Base-by-base conservation (phyloP, 1,284 basidiomycete species). In the Cutaneotrichosporon mucoides region DNA sequence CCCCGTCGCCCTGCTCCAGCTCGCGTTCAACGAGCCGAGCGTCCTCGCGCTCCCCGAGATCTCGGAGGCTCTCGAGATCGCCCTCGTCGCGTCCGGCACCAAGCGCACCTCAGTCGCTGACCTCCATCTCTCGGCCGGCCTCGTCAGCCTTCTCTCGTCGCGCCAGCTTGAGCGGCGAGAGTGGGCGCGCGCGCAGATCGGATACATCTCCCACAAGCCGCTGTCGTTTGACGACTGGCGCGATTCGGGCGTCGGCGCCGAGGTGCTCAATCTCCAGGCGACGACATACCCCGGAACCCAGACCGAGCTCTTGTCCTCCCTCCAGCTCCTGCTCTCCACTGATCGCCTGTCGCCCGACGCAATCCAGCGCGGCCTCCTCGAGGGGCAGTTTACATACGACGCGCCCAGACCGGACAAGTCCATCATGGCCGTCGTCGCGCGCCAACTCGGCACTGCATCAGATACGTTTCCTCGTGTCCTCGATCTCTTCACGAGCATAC, bases 401-500 rank as follows among this genome's bases (percentile, higher is more conserved):
- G 38, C 54, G n/a, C 50, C 62, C 5, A 80, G 45, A 2, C 40
- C 55, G 8, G 47, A 54, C 38, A 44, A 34, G 38, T 63, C 48
- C 4, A 13, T 81, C 82, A 8, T 66, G 76, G 12, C 66, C 66
- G 12, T 62, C 66, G 8, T 69, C 6, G 56, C 59, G 4, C 50
- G 59, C 4, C 54, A 83, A 36, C 68, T 75, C 34, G 78, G 69
- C 5, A 88, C 85, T 85, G 85, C 87, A n/a, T 74, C 73, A 3
- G 81, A 84, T 49, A 76, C 88, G 53, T 89, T 91, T 66, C 61
- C 76, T 11, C 77, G 83, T 53, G 79, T 92, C 47, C 76, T 93
- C 11, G 82, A 81, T 57, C 63, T 66, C 48, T 75, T 78, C 56
- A 56, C 66, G 9, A 35, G 56, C 2, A 37, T 87, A 80, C 65